These are phyloP conservation scores for Aureobasidium sp. DNA, from an alignment of 2,329 filamentous ascomycete species.

Conservation along the genomic window DNA sequence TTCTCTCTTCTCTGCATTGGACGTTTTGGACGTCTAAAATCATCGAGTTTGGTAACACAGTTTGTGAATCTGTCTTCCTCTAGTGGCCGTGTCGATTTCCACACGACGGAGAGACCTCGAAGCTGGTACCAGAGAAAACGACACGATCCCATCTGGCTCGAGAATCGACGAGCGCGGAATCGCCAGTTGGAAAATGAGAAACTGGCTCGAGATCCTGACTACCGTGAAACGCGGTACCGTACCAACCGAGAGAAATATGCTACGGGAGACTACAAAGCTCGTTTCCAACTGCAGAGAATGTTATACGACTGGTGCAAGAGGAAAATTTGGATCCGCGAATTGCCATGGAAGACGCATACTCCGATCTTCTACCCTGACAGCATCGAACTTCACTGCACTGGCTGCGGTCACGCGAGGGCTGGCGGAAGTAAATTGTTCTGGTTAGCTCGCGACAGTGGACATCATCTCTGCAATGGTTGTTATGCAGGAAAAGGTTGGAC, in stretches of 20 bases:
- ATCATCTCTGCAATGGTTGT: not conserved
- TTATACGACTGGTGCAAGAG: not conserved
- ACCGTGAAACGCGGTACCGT: no score
- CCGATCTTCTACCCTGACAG: not conserved
- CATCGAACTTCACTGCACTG: not conserved
- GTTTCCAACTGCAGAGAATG: fast-evolving
- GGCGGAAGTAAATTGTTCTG: not conserved
- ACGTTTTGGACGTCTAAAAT: no score
- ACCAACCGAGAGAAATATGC: not conserved
- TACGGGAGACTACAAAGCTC: not conserved
- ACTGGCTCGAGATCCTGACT: not conserved
- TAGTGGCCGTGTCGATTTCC: no score
- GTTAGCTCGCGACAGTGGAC: not conserved
- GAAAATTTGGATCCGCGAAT: not conserved
- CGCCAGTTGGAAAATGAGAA: not conserved
- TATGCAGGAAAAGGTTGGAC: not conserved
- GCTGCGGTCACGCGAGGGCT: not conserved
- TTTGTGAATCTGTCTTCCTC: not conserved
- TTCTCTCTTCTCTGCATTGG: not conserved
- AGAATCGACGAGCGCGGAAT: not conserved
- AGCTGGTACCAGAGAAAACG: not conserved
- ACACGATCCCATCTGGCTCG: not conserved
- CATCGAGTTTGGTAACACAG: not conserved
- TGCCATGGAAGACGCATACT: not conserved
- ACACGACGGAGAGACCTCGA: not conserved